phyloP scores from a whole-genome alignment of 1,139 yeast species.

The Kodamaea fungicola region DNA sequence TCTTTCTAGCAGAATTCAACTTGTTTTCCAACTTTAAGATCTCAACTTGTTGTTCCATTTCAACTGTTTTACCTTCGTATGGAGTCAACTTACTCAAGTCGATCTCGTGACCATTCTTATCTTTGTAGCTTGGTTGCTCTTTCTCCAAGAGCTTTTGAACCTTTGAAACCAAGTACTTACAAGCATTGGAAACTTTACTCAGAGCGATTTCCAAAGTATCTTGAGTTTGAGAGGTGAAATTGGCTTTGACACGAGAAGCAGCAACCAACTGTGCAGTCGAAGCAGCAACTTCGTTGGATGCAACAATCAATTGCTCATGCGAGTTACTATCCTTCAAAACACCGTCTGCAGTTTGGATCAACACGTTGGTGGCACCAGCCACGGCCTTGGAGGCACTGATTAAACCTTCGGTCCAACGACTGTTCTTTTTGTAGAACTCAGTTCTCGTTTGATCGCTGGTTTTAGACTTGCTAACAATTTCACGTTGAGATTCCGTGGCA shows the following conservation, averaged over 20 bases:
- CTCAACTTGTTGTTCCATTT: constrained; percentile 94
- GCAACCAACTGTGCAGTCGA: constrained; percentile 92
- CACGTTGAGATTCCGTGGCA: constrained; percentile 79
- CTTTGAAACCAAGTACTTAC: constrained; percentile 65
- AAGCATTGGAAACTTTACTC: constrained; percentile 67
- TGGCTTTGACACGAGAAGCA: constrained; percentile 85
- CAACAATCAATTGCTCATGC: constrained; percentile 84
- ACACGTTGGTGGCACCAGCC: constrained; percentile 75
- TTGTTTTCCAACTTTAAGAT: constrained; percentile 80
- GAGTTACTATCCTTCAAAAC: constrained; percentile 61
- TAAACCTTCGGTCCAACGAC: constrained; percentile 92
- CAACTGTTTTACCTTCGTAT: constrained; percentile 81
- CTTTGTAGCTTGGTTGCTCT: constrained; percentile 15
- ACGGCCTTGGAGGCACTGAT: constrained; percentile 90
- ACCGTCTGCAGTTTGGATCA: constrained; percentile 85
- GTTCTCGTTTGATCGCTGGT: constrained; percentile 71
- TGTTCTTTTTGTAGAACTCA: constrained; percentile 82
- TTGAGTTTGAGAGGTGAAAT: constrained; percentile 74
- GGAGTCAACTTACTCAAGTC: constrained; percentile 71
- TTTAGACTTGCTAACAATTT: constrained; percentile 70
- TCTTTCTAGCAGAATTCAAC: constrained; percentile 68
- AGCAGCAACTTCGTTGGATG: constrained; percentile 89
- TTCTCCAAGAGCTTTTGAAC: constrained; percentile 60
- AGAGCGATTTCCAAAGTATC: constrained; percentile 70
- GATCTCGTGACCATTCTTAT: constrained; percentile 36